Evolutionary conservation across 495 filamentous ascomycete species (phyloP).

Genomic region (Neurospora sp.): DNA sequence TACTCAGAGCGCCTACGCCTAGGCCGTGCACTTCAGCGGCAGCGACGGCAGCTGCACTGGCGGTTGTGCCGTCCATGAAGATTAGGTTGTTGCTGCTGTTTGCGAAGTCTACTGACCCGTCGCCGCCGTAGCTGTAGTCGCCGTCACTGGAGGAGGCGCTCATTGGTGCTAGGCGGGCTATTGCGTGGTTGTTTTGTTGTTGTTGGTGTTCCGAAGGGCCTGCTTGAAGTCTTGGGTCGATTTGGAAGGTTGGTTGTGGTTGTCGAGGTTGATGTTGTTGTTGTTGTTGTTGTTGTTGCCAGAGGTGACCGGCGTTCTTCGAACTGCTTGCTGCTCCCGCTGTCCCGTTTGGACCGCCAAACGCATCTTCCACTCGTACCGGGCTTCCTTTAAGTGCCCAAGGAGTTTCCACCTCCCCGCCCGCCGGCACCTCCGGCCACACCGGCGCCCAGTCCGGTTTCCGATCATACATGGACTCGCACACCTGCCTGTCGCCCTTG

Average conservation of each 20-base stretch:
- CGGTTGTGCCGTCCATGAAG: neutral
- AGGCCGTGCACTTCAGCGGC: neutral
- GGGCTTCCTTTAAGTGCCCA: neutral
- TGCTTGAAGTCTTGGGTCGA: neutral
- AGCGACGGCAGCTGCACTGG: neutral
- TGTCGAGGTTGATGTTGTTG: neutral
- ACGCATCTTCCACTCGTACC: neutral
- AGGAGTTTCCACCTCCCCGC: neutral
- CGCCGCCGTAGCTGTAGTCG: neutral
- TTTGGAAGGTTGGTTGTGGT: neutral
- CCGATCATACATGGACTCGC: slow-evolving; percentile 9
- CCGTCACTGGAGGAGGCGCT: neutral
- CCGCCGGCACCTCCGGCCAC: neutral
- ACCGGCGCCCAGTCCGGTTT: slow-evolving; percentile 7
- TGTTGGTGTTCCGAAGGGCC: neutral
- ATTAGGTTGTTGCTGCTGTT: neutral
- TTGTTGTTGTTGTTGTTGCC: slow-evolving; percentile 1
- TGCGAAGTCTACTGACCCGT: neutral
- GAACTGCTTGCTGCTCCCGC: neutral
- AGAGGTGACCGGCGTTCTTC: neutral
- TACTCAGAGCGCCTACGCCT: neutral
- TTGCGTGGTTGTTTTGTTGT: neutral
- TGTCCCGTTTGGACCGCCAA: neutral
- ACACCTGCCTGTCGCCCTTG: slow-evolving; percentile 9
- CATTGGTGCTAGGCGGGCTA: neutral